Evolutionary conservation across 2,329 filamentous ascomycete genomes (phyloP), one percentile per base, ranked within the genome.

Genomic region (Talaromyces sp.): DNA sequence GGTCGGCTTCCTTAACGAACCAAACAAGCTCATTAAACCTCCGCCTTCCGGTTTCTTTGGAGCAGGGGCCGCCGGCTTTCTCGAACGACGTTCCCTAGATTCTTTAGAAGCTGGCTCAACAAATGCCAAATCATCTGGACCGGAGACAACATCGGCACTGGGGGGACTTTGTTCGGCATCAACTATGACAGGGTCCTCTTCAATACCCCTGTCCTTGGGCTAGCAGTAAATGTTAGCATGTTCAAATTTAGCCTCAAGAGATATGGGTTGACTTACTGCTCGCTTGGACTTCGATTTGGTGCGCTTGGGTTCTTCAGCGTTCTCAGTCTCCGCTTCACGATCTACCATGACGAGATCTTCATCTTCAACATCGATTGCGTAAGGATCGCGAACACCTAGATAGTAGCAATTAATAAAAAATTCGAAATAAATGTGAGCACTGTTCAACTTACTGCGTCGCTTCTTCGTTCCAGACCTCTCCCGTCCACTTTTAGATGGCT

Each of bases 21-120:
- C 85, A 65, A 92, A 86, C 6, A 92, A 78, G n/a, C 84, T 82
- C 76, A 85, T 84, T 17, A 87, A 73, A 25, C 84, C 82, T 60
- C 79, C 76, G 59, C 67, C 67, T 60, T 81, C 81, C 58, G 85
- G 75, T 69, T 87, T 89, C 71, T 85, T 88, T 3, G 86, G 80
- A 59, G 78, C 22, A 36, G 61, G 49, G 15, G 83, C 4, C 65
- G 82, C 85, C 42, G 85, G 84, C 55, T 88, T 84, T 69, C 84
- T 86, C 54, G 87, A 68, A 39, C 84, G 79, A 58, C 82, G 78
- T 65, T 83, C 81, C 19, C 76, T 69, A 13, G 70, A 76, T 47
- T 19, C 44, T 64, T 76, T 70, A 10, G 70, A 76, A 56, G 79
- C 77, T 57, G 78, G 74, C 66, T 84, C 80, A 56, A 82, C 79